phyloP scores from a whole-genome alignment of 1,139 yeast genomes.

The Geotrichum restrictum region DNA sequence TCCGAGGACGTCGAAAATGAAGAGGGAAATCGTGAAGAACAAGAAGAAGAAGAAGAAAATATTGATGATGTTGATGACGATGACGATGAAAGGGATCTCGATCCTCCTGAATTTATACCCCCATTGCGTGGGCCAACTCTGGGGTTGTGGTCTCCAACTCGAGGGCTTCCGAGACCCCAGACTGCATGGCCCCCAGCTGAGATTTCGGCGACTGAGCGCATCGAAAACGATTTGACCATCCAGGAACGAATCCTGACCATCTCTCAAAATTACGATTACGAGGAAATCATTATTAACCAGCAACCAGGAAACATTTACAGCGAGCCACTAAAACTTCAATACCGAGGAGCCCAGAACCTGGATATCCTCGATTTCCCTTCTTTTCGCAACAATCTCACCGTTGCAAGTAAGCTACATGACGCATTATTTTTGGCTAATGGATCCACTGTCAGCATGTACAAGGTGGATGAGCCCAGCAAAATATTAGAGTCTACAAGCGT shows the following conservation, averaged over 20 bases:
- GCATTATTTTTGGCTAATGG: conserved; percentile 27
- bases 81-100: background rate
- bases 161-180: background rate
- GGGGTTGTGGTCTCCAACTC: background rate
- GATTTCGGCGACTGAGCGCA: conserved; percentile 1
- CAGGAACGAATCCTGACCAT: conserved; percentile 1
- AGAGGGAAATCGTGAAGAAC: background rate
- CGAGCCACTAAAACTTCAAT: conserved; percentile 22
- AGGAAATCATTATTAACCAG: conserved; percentile 1
- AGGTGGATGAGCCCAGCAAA: conserved; percentile 24
- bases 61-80: background rate
- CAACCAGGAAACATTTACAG: conserved; percentile 14
- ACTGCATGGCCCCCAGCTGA: conserved; percentile 1
- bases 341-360: conserved; percentile 21
- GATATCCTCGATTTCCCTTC: conserved; percentile 22
- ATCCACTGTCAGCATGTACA: conserved; percentile 25
- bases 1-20: background rate
- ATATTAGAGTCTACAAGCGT: conserved; percentile 21
- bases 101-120: background rate
- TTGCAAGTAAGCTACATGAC: conserved; percentile 23
- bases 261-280: conserved; percentile 6
- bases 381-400: conserved; percentile 30
- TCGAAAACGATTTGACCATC: background rate
- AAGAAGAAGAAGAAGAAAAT: background rate
- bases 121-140: background rate